phyloP scores from a whole-genome alignment of 768 basidiomycete species.

The Rhodosporidiobolus odoratus region DNA sequence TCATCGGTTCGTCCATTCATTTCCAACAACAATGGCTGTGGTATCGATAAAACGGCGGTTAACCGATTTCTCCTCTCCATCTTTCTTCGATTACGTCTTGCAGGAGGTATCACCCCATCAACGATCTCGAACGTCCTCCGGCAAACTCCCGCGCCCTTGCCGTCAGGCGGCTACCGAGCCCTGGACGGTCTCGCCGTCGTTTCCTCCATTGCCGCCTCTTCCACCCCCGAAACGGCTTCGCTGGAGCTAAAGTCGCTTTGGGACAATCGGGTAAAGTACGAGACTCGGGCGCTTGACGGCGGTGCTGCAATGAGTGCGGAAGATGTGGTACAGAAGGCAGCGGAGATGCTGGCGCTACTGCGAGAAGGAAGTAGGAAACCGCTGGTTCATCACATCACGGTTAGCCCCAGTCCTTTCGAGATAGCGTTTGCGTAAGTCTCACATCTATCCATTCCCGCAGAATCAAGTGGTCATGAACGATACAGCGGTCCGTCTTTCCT shows the following conservation, averaged over 20 bases:
- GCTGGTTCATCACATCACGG: conserved; percentile 64
- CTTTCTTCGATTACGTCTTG: neutral
- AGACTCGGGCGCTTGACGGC: neutral
- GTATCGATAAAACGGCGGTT: too few relatives aligned
- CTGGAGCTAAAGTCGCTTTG: conserved; percentile 49
- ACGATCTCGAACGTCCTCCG: conserved; percentile 73
- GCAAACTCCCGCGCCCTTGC: conserved; percentile 51
- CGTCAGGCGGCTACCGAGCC: conserved; percentile 44
- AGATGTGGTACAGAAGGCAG: conserved; percentile 48
- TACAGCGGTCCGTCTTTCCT: conserved; percentile 4
- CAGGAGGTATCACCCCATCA: conserved; percentile 77
- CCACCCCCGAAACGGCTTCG: conserved; percentile 42
- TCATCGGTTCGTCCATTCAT: conserved; percentile 64
- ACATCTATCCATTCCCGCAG: conserved; percentile 1
- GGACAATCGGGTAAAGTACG: conserved; percentile 47
- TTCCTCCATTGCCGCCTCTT: conserved; percentile 72
- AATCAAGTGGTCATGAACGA: conserved; percentile 33
- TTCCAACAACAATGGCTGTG: too few relatives aligned
- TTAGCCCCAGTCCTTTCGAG: neutral
- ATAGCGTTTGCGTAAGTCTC: neutral
- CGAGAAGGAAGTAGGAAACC: conserved; percentile 54
- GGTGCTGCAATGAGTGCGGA: conserved; percentile 1
- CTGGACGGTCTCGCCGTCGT: conserved; percentile 84
- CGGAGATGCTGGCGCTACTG: conserved; percentile 54
- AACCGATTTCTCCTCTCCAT: neutral